Evolutionary conservation across 192 early-diverging fungal genomes (phyloP).

Genomic region (Radiomyces spectabilis): DNA sequence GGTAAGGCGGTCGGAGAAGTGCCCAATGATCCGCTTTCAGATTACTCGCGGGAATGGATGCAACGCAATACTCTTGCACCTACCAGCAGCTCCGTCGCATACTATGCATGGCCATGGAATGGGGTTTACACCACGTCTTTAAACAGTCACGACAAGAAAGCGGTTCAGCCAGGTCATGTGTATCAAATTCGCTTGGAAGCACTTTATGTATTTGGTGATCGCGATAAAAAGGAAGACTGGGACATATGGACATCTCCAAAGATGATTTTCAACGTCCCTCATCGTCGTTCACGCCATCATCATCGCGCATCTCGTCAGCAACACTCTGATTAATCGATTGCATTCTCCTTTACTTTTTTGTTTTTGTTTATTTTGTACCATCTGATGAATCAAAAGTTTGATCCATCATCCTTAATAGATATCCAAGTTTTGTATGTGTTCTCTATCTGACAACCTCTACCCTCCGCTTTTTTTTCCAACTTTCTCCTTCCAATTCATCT

Average conservation of each 20-base stretch:
- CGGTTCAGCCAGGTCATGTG: background rate
- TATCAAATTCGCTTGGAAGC: conserved; percentile 19
- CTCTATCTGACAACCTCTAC: no score
- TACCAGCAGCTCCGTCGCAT: conserved; percentile 1
- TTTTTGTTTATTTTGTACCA: no score
- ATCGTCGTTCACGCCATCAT: no score
- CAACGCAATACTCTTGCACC: conserved; percentile 5
- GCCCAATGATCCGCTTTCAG: conserved; percentile 8
- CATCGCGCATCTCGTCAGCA: no score
- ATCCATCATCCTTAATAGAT: no score
- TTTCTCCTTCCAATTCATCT: no score
- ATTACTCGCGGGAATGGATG: conserved; percentile 7
- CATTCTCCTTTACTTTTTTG: no score
- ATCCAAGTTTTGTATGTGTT: no score
- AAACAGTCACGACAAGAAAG: background rate
- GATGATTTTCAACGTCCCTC: no score
- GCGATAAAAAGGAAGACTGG: conserved; percentile 26
- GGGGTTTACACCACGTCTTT: conserved; percentile 14
- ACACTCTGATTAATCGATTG: no score
- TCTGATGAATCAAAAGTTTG: no score
- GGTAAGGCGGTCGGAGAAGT: conserved; percentile 13
- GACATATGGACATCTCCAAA: conserved; percentile 30
- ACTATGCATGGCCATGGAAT: conserved; percentile 13
- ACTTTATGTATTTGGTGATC: conserved; percentile 31
- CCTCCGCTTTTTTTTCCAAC: no score